Base-by-base conservation (phyloP, 192 early-diverging fungal genomes). In the Dissophora ornata region DNA sequence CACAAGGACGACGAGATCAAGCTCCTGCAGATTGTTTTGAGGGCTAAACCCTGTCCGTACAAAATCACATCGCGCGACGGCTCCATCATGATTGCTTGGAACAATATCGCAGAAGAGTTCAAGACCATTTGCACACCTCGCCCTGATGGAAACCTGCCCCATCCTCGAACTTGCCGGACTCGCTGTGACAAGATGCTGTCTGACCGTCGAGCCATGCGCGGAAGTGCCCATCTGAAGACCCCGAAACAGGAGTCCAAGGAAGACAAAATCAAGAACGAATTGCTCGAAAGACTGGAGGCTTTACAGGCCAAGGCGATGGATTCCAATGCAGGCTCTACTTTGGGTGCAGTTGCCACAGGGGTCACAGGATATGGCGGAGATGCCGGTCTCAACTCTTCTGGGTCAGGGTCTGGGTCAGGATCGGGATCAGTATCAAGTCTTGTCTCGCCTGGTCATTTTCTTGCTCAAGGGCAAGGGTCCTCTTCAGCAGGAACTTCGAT, bases 1-100 rank as follows among this genome's bases (percentile, higher is more conserved):
- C 57, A 61, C 59, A 77, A 77, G 38, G 53, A 77, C 6, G 73
- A 77, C 53, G 73, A 77, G 53, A 67, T 77, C 41, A 22, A 65
- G 40, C 46, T 77, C 1, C 59, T 77, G 0, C 28, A 67, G 1
- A 60, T 77, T 19, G 73, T 77, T 3, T 59, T 77, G 1, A 32
- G 51, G 2, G 63, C 71, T n/a, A 38, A 55, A 10, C 73, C 73
- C 19, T 67, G 73, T 24, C 73, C 73, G 1, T 77, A 67, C 65
- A 62, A 57, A 46, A 67, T 77, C 32, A 62, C 64, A 1, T 44
- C 64, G 7, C 63, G 73, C 13, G 73, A 77, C 19, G 73, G 73
- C 1, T 44, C 73, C 44, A 77, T 77, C 26, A 57, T 77, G 56
- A 51, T 67, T 1, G 73, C 73, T 16, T 77, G 73, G 73, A 77